A percentile compares a stretch with the other conserved stretches of the same genome.
Conservation (phyloP, 1,139 yeast species). For the Zhuliangozyma blackwelliae region DNA sequence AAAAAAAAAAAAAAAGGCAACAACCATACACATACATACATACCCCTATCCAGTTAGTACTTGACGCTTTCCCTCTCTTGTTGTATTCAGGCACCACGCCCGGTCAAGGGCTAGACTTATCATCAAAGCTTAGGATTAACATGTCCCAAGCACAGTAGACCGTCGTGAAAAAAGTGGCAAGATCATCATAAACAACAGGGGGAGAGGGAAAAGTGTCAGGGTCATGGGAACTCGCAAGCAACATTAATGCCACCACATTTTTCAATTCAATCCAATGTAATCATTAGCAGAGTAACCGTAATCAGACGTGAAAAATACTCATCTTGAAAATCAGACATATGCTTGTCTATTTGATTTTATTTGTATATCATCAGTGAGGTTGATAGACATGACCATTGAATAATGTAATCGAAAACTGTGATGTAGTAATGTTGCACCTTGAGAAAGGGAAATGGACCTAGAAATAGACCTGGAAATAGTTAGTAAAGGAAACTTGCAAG, state of each 20-base stretch:
- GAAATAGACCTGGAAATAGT: background rate
- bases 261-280: background rate
- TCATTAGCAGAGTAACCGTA: slow-evolving; percentile 1
- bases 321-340: slow-evolving; percentile 87
- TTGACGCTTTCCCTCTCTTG: background rate
- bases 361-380: background rate
- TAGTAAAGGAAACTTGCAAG: background rate
- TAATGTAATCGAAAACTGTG: slow-evolving; percentile 10
- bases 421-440: slow-evolving; percentile 12
- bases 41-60: background rate
- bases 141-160: slow-evolving; percentile 91
- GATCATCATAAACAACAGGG: slow-evolving; percentile 73
- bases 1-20: too few relatives aligned
- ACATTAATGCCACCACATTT: background rate
- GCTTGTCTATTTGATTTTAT: slow-evolving; percentile 77
- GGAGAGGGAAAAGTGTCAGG: background rate
- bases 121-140: slow-evolving; percentile 85
- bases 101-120: slow-evolving; percentile 92
- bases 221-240: background rate
- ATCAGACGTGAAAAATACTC: slow-evolving; percentile 72
- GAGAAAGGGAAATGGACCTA: slow-evolving; percentile 2
- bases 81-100: slow-evolving; percentile 81
- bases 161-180: slow-evolving; percentile 96
- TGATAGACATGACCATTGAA: slow-evolving; percentile 7
- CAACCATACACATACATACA: too few relatives aligned